Conservation (phyloP, 139 green algal genomes). For the Choricystis sp. region DNA sequence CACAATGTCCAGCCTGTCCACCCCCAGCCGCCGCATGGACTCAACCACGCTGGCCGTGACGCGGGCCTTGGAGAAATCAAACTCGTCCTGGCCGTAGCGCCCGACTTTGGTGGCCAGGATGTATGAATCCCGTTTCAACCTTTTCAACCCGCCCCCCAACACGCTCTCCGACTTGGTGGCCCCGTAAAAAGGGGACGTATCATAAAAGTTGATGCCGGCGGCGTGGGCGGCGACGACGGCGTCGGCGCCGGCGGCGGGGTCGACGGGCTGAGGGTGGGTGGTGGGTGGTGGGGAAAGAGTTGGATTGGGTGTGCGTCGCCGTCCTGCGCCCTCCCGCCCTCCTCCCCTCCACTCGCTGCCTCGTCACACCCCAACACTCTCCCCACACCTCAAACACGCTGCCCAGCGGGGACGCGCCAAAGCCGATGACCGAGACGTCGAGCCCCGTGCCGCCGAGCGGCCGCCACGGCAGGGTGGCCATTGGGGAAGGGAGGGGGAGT, state of each 20-base stretch:
- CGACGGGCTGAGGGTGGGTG: slow-evolving; percentile 30
- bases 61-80: slow-evolving; percentile 69
- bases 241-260: slow-evolving; percentile 36
- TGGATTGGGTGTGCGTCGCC: background rate
- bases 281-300: background rate
- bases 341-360: too few relatives aligned
- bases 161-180: slow-evolving; percentile 45
- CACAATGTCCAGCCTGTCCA: slow-evolving; percentile 78
- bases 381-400: slow-evolving; percentile 54
- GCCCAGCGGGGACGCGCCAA: slow-evolving; percentile 79
- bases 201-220: slow-evolving; percentile 87
- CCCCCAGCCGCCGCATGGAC: slow-evolving; percentile 48
- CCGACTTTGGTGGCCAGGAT: slow-evolving; percentile 82
- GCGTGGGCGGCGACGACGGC: slow-evolving; percentile 66
- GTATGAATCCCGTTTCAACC: slow-evolving; percentile 57
- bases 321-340: too few relatives aligned
- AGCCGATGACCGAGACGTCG: slow-evolving; percentile 71
- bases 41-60: slow-evolving; percentile 60
- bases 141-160: slow-evolving; percentile 48
- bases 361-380: background rate
- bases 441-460: slow-evolving; percentile 69
- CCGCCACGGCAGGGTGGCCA: slow-evolving; percentile 31
- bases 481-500: too few relatives aligned
- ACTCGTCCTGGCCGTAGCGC: slow-evolving; percentile 61
- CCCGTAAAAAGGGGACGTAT: slow-evolving; percentile 91